phyloP scores from a whole-genome alignment of 495 filamentous ascomycete species.

The Aspergillus indologenus region DNA sequence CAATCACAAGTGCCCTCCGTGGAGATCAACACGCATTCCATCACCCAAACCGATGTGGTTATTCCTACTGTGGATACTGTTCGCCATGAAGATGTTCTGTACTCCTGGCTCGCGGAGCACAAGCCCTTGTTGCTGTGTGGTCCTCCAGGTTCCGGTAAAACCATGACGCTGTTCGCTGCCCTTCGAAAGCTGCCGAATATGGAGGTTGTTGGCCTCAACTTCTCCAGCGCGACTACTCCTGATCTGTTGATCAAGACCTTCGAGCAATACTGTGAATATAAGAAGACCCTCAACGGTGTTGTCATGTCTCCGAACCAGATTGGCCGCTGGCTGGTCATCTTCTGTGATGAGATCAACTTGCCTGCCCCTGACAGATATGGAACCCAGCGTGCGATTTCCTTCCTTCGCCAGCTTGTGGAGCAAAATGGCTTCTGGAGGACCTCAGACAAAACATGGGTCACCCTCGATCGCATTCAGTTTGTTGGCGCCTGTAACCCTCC shows the following conservation, averaged over 20 bases:
- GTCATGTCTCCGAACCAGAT: conserved; percentile 95
- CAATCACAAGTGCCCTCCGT: conserved; percentile 89
- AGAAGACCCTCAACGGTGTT: conserved; percentile 94
- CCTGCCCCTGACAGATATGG: conserved; percentile 98
- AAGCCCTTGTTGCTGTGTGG: conserved; percentile 95
- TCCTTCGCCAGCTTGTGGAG: conserved; percentile 93
- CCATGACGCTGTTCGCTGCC: conserved; percentile 98
- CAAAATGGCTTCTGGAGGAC: conserved; percentile 99
- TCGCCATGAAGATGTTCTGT: conserved; percentile 94
- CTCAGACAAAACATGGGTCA: conserved; percentile 96
- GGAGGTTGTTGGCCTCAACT: conserved; percentile 98
- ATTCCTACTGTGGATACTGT: conserved; percentile 97
- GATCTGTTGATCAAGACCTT: conserved; percentile 98
- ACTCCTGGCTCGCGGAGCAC: conserved; percentile 98
- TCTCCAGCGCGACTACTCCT: conserved; percentile 96
- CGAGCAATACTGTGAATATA: conserved; percentile 99
- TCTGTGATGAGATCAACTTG: conserved; percentile 99
- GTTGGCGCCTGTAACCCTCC: conserved; percentile 98
- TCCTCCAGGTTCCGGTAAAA: conserved; percentile 97
- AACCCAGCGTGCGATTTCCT: conserved; percentile 94
- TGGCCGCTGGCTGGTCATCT: conserved; percentile 95
- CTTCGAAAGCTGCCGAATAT: conserved; percentile 94
- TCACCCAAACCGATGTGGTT: conserved; percentile 95
- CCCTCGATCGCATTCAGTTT: conserved; percentile 95
- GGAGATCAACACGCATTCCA: conserved; percentile 95